A percentile compares a stretch with the other conserved stretches of the same genome.
phyloP scores from a whole-genome alignment of 768 basidiomycete genomes.

The Artomyces pyxidatus region DNA sequence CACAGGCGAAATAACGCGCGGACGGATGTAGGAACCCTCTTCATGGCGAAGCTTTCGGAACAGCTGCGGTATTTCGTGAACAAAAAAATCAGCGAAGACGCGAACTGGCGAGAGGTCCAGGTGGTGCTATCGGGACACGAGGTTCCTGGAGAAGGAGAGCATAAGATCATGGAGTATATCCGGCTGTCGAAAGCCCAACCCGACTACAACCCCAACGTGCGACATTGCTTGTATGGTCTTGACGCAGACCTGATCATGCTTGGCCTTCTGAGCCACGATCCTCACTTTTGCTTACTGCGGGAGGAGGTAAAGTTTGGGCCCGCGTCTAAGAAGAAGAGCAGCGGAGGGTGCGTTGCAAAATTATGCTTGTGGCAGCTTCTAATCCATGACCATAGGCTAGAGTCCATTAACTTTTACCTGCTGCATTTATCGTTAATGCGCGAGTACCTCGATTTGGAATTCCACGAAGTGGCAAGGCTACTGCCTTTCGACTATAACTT shows the following conservation, averaged over 20 bases:
- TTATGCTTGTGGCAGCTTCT: background rate
- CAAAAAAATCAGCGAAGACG: slow-evolving; percentile 96
- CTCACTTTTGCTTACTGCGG: slow-evolving; percentile 93
- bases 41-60: slow-evolving; percentile 88
- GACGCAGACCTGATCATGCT: slow-evolving; percentile 99
- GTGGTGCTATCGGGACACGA: slow-evolving; percentile 96
- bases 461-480: slow-evolving; percentile 56
- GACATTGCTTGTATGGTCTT: slow-evolving; percentile 96
- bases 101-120: slow-evolving; percentile 87
- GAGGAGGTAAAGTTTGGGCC: slow-evolving; percentile 99
- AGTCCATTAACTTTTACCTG: slow-evolving; percentile 88
- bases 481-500: slow-evolving; percentile 81
- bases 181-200: slow-evolving; percentile 90
- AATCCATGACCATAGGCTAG: slow-evolving; percentile 33
- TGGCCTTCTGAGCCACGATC: slow-evolving; percentile 93
- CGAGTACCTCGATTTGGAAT: slow-evolving; percentile 96
- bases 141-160: slow-evolving; percentile 97
- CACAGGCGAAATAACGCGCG: too few species aligned
- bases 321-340: slow-evolving; percentile 60
- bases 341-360: slow-evolving; percentile 39
- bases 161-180: slow-evolving; percentile 99
- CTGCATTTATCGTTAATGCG: slow-evolving; percentile 91
- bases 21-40: slow-evolving; percentile 78
- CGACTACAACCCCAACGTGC: slow-evolving; percentile 91
- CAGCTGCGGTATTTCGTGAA: slow-evolving; percentile 95